Conservation (phyloP, 768 basidiomycete species). For the Suillus luteus region DNA sequence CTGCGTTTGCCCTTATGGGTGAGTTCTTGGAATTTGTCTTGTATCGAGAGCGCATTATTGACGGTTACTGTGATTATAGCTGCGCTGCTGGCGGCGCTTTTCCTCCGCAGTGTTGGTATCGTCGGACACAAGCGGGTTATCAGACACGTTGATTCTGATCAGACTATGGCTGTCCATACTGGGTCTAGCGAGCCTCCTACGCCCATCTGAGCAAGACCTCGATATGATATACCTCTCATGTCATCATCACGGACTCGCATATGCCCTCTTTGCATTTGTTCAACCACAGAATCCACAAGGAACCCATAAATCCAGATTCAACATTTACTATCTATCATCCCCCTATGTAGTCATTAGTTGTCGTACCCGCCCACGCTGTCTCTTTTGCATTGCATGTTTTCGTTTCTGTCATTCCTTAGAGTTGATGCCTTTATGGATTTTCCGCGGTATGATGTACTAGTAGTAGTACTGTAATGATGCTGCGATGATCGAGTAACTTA, state of each 20-base stretch:
- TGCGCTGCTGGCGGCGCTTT: slow-evolving; percentile 35
- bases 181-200: background rate
- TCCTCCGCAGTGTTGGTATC: slow-evolving; percentile 43
- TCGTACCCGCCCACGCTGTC: background rate
- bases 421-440: background rate
- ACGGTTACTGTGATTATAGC: slow-evolving; percentile 20
- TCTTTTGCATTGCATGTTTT: slow-evolving; percentile 1
- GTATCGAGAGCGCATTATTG: background rate
- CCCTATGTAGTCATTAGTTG: background rate
- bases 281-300: background rate
- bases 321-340: background rate
- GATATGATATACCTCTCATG: background rate
- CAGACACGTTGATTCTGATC: slow-evolving; percentile 22
- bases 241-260: background rate
- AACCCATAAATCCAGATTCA: background rate
- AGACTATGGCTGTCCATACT: slow-evolving; percentile 20
- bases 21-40: slow-evolving; percentile 18
- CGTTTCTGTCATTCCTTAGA: background rate
- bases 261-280: background rate
- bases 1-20: slow-evolving; percentile 66
- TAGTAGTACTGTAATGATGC: background rate
- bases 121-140: slow-evolving; percentile 34
- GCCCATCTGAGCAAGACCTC: background rate
- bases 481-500: background rate
- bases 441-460: background rate